Evolutionary conservation across 257 asterid species (phyloP).

Genomic region (Fraxinus quadrangulata): DNA sequence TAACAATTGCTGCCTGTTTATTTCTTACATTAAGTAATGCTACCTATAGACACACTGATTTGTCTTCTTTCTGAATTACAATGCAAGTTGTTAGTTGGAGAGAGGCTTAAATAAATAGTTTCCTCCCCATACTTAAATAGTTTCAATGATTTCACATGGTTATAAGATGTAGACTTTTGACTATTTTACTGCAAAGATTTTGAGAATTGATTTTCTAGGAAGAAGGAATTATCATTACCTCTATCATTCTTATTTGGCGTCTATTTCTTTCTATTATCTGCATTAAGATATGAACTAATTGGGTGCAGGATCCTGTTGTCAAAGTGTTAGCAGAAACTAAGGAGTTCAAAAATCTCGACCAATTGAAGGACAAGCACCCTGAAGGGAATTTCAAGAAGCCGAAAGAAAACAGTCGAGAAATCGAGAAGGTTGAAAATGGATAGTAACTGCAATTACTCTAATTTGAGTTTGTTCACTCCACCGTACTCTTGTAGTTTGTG

Average conservation of each 20-base stretch:
- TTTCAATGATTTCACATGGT: too few species aligned
- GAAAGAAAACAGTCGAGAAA: conserved; percentile 64
- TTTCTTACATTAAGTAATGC: neutral
- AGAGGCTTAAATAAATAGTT: too few species aligned
- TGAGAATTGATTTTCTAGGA: neutral
- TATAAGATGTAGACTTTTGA: neutral
- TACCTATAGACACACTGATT: neutral
- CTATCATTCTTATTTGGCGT: neutral
- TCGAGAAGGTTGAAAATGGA: conserved; percentile 60
- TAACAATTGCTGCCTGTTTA: too few species aligned
- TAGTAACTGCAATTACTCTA: conserved; percentile 29
- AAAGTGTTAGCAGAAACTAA: conserved; percentile 88
- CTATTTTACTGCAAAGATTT: neutral
- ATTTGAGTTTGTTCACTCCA: neutral
- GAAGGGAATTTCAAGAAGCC: conserved; percentile 76
- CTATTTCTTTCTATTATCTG: neutral
- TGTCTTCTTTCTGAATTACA: neutral
- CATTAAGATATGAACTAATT: neutral
- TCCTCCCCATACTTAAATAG: too few species aligned
- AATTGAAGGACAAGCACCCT: conserved; percentile 79
- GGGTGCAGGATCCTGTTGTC: conserved; percentile 64
- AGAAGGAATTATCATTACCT: too few species aligned
- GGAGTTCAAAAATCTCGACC: conserved; percentile 83
- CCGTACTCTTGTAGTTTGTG: neutral
- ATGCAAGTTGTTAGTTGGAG: neutral